Conservation (phyloP, 352 stramenopile species). For the Pythium angustatum region DNA sequence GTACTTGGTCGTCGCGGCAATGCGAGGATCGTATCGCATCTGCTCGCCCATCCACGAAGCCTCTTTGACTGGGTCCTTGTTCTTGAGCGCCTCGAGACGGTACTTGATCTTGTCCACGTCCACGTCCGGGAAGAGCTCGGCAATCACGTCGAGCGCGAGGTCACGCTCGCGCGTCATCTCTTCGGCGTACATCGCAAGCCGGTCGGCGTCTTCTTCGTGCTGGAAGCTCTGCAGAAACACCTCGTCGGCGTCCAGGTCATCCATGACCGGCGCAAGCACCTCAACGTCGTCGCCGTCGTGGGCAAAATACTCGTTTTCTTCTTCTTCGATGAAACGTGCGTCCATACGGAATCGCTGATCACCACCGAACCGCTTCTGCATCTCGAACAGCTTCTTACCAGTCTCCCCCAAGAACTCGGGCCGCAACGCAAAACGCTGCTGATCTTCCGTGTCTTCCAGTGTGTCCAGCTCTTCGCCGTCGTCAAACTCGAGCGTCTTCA, state of each 20-base stretch:
- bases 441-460: slow-evolving; percentile 32
- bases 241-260: slow-evolving; percentile 25
- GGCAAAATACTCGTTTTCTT: slow-evolving; percentile 52
- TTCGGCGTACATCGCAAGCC: slow-evolving; percentile 36
- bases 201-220: slow-evolving; percentile 39
- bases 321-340: slow-evolving; percentile 69
- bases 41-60: slow-evolving; percentile 79
- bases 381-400: slow-evolving; percentile 77
- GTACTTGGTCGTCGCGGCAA: slow-evolving; percentile 43
- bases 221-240: slow-evolving; percentile 50
- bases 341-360: slow-evolving; percentile 81
- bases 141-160: slow-evolving; percentile 51
- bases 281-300: slow-evolving; percentile 33
- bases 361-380: slow-evolving; percentile 79
- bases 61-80: slow-evolving; percentile 69
- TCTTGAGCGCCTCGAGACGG: slow-evolving; percentile 40
- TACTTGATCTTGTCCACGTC: slow-evolving; percentile 67
- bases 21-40: slow-evolving; percentile 67
- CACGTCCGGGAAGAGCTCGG: slow-evolving; percentile 63
- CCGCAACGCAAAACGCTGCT: slow-evolving; percentile 54
- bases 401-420: slow-evolving; percentile 71
- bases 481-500: slow-evolving; percentile 51
- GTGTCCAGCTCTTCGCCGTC: slow-evolving; percentile 31
- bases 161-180: slow-evolving; percentile 60
- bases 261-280: slow-evolving; percentile 9